Evolutionary conservation across 2,329 filamentous ascomycete species (phyloP).

Genomic region (Sclerotinia nivalis): DNA sequence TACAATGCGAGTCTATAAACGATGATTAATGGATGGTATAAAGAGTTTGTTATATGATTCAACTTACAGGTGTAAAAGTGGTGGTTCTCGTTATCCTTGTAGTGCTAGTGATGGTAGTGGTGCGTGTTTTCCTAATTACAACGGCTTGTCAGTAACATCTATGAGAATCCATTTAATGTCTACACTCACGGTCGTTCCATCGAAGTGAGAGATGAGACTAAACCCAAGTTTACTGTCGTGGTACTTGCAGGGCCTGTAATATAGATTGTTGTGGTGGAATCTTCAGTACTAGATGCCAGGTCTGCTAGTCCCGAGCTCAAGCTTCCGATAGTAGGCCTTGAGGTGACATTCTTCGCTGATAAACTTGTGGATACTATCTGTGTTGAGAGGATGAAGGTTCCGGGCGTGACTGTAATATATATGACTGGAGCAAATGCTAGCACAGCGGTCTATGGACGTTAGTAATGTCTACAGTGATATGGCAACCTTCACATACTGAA

Average conservation of each 20-base stretch:
- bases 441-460: constrained; percentile 25
- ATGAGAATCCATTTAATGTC: neutral
- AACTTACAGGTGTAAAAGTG: constrained; percentile 5
- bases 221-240: neutral
- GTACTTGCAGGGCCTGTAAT: constrained; percentile 1
- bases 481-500: no score
- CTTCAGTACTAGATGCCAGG: neutral
- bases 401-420: constrained; percentile 28
- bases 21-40: neutral
- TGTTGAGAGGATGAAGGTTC: constrained; percentile 28
- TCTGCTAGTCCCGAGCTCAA: neutral
- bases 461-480: no score
- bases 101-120: constrained; percentile 12
- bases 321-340: constrained; percentile 1
- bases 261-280: constrained; percentile 9
- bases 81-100: constrained; percentile 3
- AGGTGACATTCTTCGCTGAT: constrained; percentile 7
- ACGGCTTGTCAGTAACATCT: neutral
- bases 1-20: neutral
- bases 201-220: neutral
- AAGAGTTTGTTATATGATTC: neutral
- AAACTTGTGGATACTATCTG: constrained; percentile 18
- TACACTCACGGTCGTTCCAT: neutral
- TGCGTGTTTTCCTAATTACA: neutral
- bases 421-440: constrained; percentile 28